These are phyloP conservation scores for Argentina anserina DNA, from an alignment of 306 rosid species.

Conservation along the genomic window DNA sequence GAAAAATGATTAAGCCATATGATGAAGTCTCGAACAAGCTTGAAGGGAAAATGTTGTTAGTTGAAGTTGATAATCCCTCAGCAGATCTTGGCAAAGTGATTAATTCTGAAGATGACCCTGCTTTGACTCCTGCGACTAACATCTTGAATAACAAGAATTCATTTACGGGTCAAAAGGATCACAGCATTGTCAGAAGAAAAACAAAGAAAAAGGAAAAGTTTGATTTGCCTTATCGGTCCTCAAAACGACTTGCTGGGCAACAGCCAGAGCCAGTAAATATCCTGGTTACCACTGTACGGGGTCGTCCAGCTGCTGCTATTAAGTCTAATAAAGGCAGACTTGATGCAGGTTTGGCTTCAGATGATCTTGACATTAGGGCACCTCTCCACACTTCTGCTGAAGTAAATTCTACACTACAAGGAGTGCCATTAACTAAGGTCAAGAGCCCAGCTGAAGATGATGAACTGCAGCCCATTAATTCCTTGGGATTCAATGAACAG, in stretches of 20 bases:
- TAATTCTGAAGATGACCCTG: conserved; percentile 20
- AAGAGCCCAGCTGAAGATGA: conserved; percentile 26
- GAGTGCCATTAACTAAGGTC: conserved; percentile 27
- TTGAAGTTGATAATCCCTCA: conserved; percentile 12
- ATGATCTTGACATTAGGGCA: conserved; percentile 22
- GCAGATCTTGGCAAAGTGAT: conserved; percentile 4
- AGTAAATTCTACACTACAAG: conserved; percentile 9
- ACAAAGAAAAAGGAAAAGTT: conserved; percentile 35
- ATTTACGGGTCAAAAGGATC: conserved; percentile 5
- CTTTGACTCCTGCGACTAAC: conserved; percentile 28
- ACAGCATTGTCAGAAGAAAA: conserved; percentile 18
- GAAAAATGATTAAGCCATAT: conserved; percentile 15
- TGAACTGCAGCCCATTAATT: conserved; percentile 38
- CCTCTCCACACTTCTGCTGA: conserved; percentile 10
- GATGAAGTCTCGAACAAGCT: not conserved
- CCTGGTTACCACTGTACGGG: conserved; percentile 31
- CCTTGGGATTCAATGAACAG: conserved; percentile 31
- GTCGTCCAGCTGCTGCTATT: conserved; percentile 34
- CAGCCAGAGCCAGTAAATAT: conserved; percentile 41
- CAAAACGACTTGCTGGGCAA: conserved; percentile 66
- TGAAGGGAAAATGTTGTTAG: not conserved
- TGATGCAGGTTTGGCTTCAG: conserved; percentile 27
- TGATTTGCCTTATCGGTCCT: conserved; percentile 46
- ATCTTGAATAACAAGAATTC: not conserved
- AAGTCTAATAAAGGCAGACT: conserved; percentile 31